Conservation (phyloP, 2,329 filamentous ascomycete species). For the Aspergillus glaucus region DNA sequence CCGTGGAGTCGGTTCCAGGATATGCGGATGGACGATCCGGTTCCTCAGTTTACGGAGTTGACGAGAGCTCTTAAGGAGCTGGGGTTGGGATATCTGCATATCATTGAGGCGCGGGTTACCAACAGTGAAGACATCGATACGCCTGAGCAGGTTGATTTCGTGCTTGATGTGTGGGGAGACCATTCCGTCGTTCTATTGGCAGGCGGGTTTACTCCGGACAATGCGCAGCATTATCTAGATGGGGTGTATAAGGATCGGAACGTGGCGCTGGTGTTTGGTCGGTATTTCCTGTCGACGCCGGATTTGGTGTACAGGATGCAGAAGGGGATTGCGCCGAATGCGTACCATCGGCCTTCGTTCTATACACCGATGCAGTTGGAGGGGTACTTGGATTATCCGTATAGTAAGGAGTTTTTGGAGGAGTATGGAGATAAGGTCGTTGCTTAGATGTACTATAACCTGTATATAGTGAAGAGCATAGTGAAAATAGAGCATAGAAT, state of each 20-base stretch:
- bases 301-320: constrained; percentile 17
- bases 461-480: neutral
- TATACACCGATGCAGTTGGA: constrained; percentile 6
- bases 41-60: constrained; percentile 57
- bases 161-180: constrained; percentile 40
- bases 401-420: constrained; percentile 8
- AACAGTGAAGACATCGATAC: constrained; percentile 1
- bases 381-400: constrained; percentile 29
- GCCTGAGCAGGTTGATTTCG: constrained; percentile 29
- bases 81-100: constrained; percentile 54
- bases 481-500: neutral
- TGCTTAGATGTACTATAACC: no score
- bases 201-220: constrained; percentile 37
- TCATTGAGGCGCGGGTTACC: constrained; percentile 49
- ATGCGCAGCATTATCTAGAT: constrained; percentile 30
- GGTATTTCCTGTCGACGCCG: constrained; percentile 21
- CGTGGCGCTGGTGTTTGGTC: constrained; percentile 29
- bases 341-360: constrained; percentile 14
- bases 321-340: constrained; percentile 11
- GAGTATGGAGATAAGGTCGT: neutral
- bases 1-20: constrained; percentile 29
- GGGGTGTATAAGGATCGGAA: constrained; percentile 15
- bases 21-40: constrained; percentile 55
- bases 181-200: constrained; percentile 43
- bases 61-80: constrained; percentile 44